Evolutionary conservation across 768 basidiomycete genomes (phyloP).

Genomic region (Lactarius deliciosus): DNA sequence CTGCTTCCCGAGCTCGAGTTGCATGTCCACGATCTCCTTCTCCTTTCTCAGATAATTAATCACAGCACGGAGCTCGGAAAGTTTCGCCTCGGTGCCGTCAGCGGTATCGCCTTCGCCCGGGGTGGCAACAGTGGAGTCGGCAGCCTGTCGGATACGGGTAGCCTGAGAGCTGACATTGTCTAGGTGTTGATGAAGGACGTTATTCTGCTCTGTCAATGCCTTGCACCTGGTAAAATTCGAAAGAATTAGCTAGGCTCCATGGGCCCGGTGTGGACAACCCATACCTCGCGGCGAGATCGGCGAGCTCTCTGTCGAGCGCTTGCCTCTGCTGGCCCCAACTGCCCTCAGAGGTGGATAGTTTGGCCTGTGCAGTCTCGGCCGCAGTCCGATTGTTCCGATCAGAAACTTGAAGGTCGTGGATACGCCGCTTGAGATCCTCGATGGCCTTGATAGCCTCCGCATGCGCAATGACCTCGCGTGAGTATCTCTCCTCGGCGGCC

Average conservation of each 20-base stretch:
- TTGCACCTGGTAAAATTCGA: conserved; percentile 49
- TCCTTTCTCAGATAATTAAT: conserved; percentile 83
- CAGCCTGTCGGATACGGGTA: conserved; percentile 71
- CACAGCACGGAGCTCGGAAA: conserved; percentile 73
- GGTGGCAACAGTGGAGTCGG: conserved; percentile 47
- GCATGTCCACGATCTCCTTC: conserved; percentile 89
- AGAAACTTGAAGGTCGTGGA: conserved; percentile 50
- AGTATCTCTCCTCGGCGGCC: conserved; percentile 78
- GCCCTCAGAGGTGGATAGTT: conserved; percentile 64
- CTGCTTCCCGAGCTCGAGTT: conserved; percentile 76
- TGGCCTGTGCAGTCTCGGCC: conserved; percentile 73
- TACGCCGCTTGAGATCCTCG: conserved; percentile 60
- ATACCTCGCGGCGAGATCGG: conserved; percentile 69
- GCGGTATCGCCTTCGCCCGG: conserved; percentile 45
- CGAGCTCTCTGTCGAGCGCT: conserved; percentile 72
- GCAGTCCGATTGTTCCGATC: conserved; percentile 59
- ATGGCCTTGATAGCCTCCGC: conserved; percentile 80
- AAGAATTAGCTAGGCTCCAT: conserved; percentile 1
- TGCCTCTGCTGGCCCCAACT: conserved; percentile 84
- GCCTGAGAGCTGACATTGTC: conserved; percentile 84
- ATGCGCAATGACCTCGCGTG: conserved; percentile 79
- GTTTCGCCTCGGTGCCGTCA: conserved; percentile 59
- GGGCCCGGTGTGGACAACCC: conserved; percentile 20
- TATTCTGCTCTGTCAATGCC: conserved; percentile 75
- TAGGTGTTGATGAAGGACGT: conserved; percentile 76